Percentiles rank a stretch among this genome's conserved stretches.
Conservation (phyloP, 331 rosid genomes). For the Acacia pycnantha region DNA sequence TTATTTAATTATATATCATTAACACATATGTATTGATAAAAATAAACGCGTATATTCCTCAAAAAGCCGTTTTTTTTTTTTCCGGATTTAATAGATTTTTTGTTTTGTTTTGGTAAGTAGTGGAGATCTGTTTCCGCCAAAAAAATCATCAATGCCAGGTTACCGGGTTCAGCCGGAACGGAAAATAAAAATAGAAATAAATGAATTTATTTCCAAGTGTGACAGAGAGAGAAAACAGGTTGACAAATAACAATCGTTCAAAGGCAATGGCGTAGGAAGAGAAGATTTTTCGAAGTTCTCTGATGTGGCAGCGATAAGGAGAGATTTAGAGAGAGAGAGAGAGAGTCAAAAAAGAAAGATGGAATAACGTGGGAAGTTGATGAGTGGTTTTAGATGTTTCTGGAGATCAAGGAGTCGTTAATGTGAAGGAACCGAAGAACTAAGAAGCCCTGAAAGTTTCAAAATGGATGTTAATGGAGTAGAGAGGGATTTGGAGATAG, state of each 20-base stretch:
- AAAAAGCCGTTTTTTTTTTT: too few relatives aligned
- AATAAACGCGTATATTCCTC: too few relatives aligned
- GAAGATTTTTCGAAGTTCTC: background rate
- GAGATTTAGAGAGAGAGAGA: background rate
- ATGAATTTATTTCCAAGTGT: background rate
- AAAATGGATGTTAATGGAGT: constrained; percentile 8
- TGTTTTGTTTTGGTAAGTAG: too few relatives aligned
- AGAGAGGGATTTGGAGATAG: constrained; percentile 30
- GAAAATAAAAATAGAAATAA: background rate
- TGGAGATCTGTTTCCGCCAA: too few relatives aligned
- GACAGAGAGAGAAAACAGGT: background rate
- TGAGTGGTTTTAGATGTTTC: background rate
- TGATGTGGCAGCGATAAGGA: background rate
- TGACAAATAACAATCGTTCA: background rate
- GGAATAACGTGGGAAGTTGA: background rate
- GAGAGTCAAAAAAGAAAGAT: background rate
- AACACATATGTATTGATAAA: too few relatives aligned
- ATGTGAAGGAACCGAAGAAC: background rate
- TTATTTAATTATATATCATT: too few relatives aligned
- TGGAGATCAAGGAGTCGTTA: background rate
- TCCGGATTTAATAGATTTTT: too few relatives aligned
- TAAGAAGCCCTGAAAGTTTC: too few relatives aligned
- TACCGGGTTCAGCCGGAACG: too few relatives aligned
- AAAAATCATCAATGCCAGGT: too few relatives aligned
- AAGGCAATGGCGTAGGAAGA: background rate